Evolutionary conservation across 1,284 basidiomycete species (phyloP).

Genomic region (Trichosporon ovoides): DNA sequence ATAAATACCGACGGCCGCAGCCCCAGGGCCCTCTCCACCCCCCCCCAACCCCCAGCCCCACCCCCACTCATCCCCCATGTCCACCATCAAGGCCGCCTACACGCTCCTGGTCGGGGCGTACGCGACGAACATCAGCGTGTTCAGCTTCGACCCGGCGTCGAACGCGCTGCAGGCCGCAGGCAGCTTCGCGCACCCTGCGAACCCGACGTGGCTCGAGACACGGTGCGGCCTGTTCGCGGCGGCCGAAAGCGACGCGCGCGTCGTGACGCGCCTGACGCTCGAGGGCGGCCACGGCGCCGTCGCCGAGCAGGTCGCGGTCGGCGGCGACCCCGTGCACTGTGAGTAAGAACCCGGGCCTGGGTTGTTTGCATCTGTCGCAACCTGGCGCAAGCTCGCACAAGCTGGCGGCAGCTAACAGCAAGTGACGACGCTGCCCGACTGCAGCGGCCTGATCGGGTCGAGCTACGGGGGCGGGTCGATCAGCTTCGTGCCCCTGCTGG

Average conservation of each 20-base stretch:
- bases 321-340: slow-evolving; percentile 1
- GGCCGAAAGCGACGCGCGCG: neutral
- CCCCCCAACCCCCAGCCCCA: too few relatives aligned
- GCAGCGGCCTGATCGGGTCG: neutral
- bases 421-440: neutral
- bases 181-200: neutral
- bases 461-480: neutral
- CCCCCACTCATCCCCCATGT: too few relatives aligned
- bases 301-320: neutral
- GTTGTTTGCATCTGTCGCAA: too few relatives aligned
- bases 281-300: neutral
- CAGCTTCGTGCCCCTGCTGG: neutral
- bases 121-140: neutral
- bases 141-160: neutral
- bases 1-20: too few relatives aligned
- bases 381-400: too few relatives aligned
- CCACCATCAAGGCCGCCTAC: neutral
- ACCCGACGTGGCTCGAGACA: slow-evolving; percentile 1
- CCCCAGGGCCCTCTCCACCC: too few relatives aligned
- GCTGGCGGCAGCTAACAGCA: too few relatives aligned
- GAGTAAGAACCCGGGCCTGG: neutral
- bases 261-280: neutral
- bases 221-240: neutral
- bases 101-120: slow-evolving; percentile 1
- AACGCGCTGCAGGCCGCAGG: too few relatives aligned